These are phyloP conservation scores for Pelargonium fulgidum DNA, from an alignment of 441 rosid genomes.

Conservation along the genomic window DNA sequence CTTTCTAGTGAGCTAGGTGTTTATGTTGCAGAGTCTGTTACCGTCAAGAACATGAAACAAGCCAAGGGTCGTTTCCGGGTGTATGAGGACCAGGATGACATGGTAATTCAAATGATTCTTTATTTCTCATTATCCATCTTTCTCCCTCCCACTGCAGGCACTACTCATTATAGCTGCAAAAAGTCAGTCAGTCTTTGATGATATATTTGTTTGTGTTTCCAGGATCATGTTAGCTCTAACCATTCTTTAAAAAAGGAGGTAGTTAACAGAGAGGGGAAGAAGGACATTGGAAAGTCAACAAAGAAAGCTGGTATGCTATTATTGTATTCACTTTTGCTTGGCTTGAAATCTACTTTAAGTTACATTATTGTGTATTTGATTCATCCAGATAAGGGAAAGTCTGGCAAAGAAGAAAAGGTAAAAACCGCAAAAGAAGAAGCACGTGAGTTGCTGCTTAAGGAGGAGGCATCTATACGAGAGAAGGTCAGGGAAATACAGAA, in stretches of 20 bases:
- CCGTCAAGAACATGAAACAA: constrained; percentile 62
- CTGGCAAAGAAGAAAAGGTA: constrained; percentile 55
- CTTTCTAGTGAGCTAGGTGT: constrained; percentile 88
- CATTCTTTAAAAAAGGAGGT: constrained; percentile 60
- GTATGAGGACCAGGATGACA: constrained; percentile 42
- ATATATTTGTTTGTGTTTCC: constrained; percentile 18
- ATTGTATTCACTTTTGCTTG: constrained; percentile 10
- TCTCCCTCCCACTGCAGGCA: background rate
- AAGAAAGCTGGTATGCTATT: constrained; percentile 68
- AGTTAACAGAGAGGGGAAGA: constrained; percentile 63
- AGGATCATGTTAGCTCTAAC: constrained; percentile 49
- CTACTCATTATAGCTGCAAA: background rate
- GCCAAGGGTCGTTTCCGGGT: constrained; percentile 54
- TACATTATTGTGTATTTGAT: constrained; percentile 14
- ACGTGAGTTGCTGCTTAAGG: constrained; percentile 81
- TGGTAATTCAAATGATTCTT: constrained; percentile 35
- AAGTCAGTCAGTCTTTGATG: constrained; percentile 11
- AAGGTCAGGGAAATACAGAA: constrained; percentile 58
- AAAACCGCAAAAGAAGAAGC: constrained; percentile 98
- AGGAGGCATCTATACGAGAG: constrained; percentile 77
- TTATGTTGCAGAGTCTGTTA: constrained; percentile 75
- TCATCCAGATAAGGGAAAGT: constrained; percentile 47
- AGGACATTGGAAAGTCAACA: constrained; percentile 52
- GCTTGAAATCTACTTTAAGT: background rate
- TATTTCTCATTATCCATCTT: constrained; percentile 5